These are phyloP conservation scores for Globisporangium parvum DNA, from an alignment of 352 stramenopile genomes.

Conservation along the genomic window DNA sequence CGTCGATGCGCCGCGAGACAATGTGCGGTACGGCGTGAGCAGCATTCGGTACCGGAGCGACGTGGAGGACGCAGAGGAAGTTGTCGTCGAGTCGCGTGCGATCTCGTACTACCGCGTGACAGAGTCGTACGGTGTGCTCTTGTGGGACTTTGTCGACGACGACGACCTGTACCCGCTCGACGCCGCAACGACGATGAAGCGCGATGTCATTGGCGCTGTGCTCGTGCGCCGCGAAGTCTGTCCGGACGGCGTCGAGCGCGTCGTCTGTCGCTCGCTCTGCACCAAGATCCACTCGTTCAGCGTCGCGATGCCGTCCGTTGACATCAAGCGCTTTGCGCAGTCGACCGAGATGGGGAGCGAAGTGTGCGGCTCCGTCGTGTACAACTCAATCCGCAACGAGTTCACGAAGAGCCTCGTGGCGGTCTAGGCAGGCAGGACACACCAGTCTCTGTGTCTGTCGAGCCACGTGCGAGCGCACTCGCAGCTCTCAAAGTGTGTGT, in stretches of 20 bases:
- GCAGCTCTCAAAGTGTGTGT: no score
- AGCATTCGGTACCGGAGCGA: conserved; percentile 27
- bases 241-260: conserved; percentile 37
- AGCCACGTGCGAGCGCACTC: no score
- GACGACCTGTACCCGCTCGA: conserved; percentile 27
- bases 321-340: conserved; percentile 22
- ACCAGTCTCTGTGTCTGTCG: background rate
- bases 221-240: conserved; percentile 36
- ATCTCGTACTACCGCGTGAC: conserved; percentile 26
- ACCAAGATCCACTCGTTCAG: conserved; percentile 47
- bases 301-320: conserved; percentile 4
- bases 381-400: conserved; percentile 34
- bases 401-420: conserved; percentile 2
- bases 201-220: conserved; percentile 25
- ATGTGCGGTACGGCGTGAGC: conserved; percentile 41
- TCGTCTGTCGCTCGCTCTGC: conserved; percentile 51
- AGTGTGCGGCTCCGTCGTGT: conserved; percentile 34
- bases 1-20: conserved; percentile 27
- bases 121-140: conserved; percentile 18
- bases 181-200: conserved; percentile 18
- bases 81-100: conserved; percentile 25
- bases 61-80: conserved; percentile 10
- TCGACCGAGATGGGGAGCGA: conserved; percentile 19
- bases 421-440: background rate
- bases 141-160: conserved; percentile 33